Conservation (phyloP, 768 basidiomycete genomes). For the Roridomyces roridus region DNA sequence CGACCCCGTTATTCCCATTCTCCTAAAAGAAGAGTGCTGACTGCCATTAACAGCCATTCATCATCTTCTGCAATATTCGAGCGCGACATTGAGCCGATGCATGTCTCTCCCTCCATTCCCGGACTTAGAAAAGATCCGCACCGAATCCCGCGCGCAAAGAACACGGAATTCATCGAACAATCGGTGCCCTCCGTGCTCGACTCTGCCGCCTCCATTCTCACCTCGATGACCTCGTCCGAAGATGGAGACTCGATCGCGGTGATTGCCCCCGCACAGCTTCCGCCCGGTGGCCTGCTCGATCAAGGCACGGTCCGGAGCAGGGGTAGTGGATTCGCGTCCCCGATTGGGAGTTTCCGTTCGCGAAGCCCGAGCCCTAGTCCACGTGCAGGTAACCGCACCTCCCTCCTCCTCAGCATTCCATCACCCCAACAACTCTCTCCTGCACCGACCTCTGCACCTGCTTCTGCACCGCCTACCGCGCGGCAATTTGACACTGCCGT, state of each 20-base stretch:
- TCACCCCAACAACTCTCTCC: slow-evolving; percentile 34
- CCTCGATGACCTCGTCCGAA: slow-evolving; percentile 47
- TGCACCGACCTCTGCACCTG: slow-evolving; percentile 26
- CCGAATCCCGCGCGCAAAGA: slow-evolving; percentile 73
- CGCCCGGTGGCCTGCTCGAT: slow-evolving; percentile 18
- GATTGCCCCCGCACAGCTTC: slow-evolving; percentile 53
- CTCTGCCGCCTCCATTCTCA: slow-evolving; percentile 77
- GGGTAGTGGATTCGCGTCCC: slow-evolving; percentile 67
- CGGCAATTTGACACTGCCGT: slow-evolving; percentile 17
- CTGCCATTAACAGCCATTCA: slow-evolving; percentile 52
- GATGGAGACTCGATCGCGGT: slow-evolving; percentile 66
- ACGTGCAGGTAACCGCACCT: slow-evolving; percentile 42
- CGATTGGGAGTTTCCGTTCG: slow-evolving; percentile 71
- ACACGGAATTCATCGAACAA: slow-evolving; percentile 76
- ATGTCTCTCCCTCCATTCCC: slow-evolving; percentile 43
- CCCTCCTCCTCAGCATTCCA: slow-evolving; percentile 58
- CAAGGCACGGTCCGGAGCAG: slow-evolving; percentile 25
- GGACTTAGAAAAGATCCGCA: slow-evolving; percentile 61
- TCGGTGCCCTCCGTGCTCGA: slow-evolving; percentile 88
- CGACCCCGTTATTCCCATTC: neutral
- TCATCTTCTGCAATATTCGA: slow-evolving; percentile 93
- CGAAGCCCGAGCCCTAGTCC: slow-evolving; percentile 70
- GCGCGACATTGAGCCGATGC: slow-evolving; percentile 81
- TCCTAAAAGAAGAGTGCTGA: slow-evolving; percentile 15
- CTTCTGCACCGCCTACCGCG: slow-evolving; percentile 6